A percentile compares a stretch with the other conserved stretches of the same genome.
Evolutionary conservation across 1,284 basidiomycete species (phyloP).

Genomic region (Coniferiporia weirii): DNA sequence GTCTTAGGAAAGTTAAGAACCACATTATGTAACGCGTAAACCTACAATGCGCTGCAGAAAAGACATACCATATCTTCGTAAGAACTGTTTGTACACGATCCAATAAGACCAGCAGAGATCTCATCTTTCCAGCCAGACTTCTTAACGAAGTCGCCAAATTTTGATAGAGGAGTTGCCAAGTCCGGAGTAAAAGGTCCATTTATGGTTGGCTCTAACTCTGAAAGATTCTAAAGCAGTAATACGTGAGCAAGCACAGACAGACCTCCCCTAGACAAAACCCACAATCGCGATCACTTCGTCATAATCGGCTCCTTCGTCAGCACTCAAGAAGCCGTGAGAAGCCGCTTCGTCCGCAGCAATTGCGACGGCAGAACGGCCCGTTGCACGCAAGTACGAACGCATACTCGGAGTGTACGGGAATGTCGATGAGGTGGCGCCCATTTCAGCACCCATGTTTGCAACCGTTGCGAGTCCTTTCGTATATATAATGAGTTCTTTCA

Average conservation of each 20-base stretch:
- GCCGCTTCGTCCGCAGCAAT: conserved; percentile 85
- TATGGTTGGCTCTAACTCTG: conserved; percentile 88
- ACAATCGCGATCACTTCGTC: conserved; percentile 95
- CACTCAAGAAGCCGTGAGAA: conserved; percentile 67
- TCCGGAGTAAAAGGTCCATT: conserved; percentile 99
- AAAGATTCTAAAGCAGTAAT: conserved; percentile 60
- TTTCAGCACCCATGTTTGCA: conserved; percentile 99
- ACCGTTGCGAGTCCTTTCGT: conserved; percentile 80
- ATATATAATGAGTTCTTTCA: neutral
- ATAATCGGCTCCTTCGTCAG: conserved; percentile 92
- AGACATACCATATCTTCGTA: conserved; percentile 85
- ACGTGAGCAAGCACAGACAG: neutral
- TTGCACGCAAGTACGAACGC: conserved; percentile 87
- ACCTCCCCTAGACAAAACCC: neutral
- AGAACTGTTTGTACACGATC: conserved; percentile 96
- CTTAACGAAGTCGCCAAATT: conserved; percentile 78
- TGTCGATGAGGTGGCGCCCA: conserved; percentile 96
- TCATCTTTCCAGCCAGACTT: conserved; percentile 90
- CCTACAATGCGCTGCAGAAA: neutral
- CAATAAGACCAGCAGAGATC: conserved; percentile 88
- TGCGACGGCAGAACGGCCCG: conserved; percentile 86
- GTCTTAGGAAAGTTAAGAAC: conserved; percentile 40
- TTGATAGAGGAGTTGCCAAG: conserved; percentile 91
- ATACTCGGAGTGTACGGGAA: conserved; percentile 95
- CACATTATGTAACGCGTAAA: neutral